These are phyloP conservation scores for Bidens hawaiensis DNA, from an alignment of 140 eudicot species.

Conservation along the genomic window DNA sequence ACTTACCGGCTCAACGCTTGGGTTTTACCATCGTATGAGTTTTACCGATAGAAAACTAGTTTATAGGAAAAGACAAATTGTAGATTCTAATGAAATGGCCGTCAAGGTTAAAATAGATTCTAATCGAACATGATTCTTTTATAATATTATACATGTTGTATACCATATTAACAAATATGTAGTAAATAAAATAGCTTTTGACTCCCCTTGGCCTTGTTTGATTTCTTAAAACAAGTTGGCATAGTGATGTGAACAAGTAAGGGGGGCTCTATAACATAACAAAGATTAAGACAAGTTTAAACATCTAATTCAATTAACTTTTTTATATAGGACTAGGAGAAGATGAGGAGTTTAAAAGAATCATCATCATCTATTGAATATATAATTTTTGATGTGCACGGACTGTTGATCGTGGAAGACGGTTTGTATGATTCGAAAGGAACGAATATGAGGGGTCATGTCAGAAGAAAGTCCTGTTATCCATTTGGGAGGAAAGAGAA, in stretches of 20 bases:
- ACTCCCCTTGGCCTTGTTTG: conserved; percentile 17
- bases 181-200: conserved; percentile 18
- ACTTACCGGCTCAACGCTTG: too few species aligned
- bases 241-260: conserved; percentile 2
- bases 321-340: neutral
- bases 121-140: neutral
- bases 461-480: too few species aligned
- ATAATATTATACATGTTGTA: conserved; percentile 6
- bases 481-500: too few species aligned
- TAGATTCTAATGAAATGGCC: conserved; percentile 30
- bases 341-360: neutral
- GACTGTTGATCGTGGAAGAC: too few species aligned
- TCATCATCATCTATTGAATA: neutral
- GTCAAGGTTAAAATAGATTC: conserved; percentile 24
- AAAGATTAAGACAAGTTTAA: neutral
- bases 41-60: too few species aligned
- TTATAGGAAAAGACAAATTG: conserved; percentile 11
- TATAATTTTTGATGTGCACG: neutral
- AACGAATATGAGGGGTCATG: too few species aligned
- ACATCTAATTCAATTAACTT: neutral
- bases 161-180: conserved; percentile 9
- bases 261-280: neutral
- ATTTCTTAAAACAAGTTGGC: conserved; percentile 9
- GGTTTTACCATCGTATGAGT: too few species aligned
- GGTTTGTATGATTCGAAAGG: too few species aligned